A percentile compares a stretch with the other conserved stretches of the same genome.
phyloP scores from a whole-genome alignment of 306 rosid genomes.

The Begonia loranthoides region DNA sequence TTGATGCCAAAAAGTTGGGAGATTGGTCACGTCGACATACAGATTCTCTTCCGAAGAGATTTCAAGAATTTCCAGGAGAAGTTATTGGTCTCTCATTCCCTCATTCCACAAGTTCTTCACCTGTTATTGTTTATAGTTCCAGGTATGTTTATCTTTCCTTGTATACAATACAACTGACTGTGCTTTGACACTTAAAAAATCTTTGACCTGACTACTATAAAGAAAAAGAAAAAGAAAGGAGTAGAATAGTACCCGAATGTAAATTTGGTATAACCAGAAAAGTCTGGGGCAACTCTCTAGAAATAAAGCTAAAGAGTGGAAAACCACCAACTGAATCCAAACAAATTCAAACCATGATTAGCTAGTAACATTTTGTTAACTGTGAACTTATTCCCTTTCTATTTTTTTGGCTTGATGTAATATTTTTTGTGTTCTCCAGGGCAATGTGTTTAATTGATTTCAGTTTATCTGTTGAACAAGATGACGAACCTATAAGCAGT shows the following conservation, averaged over 20 bases:
- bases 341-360: too few relatives aligned
- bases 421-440: constrained; percentile 22
- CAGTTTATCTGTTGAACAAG: constrained; percentile 61
- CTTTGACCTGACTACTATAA: neutral
- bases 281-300: too few relatives aligned
- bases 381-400: too few relatives aligned
- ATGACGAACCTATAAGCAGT: constrained; percentile 35
- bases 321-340: too few relatives aligned
- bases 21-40: constrained; percentile 73
- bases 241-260: neutral
- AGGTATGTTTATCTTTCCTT: constrained; percentile 43
- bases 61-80: constrained; percentile 95
- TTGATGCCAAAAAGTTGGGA: constrained; percentile 77
- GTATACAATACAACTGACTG: too few relatives aligned
- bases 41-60: constrained; percentile 64
- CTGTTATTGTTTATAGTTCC: constrained; percentile 82
- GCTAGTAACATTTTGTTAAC: too few relatives aligned
- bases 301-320: too few relatives aligned
- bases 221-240: neutral
- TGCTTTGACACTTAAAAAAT: neutral
- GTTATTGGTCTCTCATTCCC: constrained; percentile 90
- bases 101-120: constrained; percentile 43
- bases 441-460: constrained; percentile 94
- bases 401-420: neutral
- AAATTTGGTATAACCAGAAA: too few relatives aligned